phyloP scores from a whole-genome alignment of 257 asterid species.

The Hygrophila difformis region DNA sequence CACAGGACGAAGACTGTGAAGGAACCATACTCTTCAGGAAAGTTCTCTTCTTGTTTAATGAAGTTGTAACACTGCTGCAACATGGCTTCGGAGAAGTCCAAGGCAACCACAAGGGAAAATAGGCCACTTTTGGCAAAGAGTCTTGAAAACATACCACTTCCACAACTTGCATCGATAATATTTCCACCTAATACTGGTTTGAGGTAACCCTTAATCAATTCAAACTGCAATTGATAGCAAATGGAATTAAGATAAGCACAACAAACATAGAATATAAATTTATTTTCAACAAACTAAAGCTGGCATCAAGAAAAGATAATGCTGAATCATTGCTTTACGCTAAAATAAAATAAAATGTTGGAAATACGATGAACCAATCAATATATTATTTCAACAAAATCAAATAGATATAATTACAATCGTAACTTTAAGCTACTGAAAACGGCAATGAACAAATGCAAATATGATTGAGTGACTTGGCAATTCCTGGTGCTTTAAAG shows the following conservation, averaged over 20 bases:
- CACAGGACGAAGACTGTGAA: not conserved
- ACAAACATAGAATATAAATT: not conserved
- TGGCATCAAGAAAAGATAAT: no score
- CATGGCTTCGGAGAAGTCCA: constrained; percentile 84
- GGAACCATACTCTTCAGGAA: constrained; percentile 55
- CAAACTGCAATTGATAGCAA: constrained; percentile 47
- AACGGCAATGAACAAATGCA: no score
- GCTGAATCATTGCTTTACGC: not conserved
- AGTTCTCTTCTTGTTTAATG: constrained; percentile 58
- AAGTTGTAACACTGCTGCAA: constrained; percentile 67
- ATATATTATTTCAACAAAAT: not conserved
- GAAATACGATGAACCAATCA: no score
- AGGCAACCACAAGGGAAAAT: constrained; percentile 61
- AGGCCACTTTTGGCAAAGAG: constrained; percentile 67
- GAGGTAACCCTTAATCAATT: constrained; percentile 57
- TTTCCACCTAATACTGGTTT: constrained; percentile 74
- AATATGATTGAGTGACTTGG: no score
- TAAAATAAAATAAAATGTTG: no score
- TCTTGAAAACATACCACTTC: constrained; percentile 77
- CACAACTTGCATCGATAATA: constrained; percentile 87
- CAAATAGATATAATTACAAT: not conserved
- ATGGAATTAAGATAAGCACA: constrained; percentile 9
- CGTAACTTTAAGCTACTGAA: not conserved
- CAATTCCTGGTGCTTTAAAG: no score
- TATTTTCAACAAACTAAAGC: no score